Evolutionary conservation across 306 rosid genomes (phyloP).

Genomic region (Ochetophila trinervis): DNA sequence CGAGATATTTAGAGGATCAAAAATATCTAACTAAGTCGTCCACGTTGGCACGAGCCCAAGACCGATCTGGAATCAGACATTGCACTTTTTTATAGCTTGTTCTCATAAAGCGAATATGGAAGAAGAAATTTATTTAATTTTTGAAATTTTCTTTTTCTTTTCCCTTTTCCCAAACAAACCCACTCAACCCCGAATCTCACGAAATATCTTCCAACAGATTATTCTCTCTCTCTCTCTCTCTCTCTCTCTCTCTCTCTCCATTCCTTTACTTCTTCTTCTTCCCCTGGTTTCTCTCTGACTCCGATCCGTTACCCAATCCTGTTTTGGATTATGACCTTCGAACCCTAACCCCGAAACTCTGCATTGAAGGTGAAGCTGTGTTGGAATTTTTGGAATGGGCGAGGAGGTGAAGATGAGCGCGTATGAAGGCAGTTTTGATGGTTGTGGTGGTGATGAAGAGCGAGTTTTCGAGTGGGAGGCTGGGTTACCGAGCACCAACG

Average conservation of each 20-base stretch:
- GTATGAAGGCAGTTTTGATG: conserved; percentile 20
- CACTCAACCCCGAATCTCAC: conserved; percentile 15
- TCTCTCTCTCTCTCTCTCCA: not conserved
- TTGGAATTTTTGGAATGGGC: conserved; percentile 41
- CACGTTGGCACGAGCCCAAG: conserved; percentile 36
- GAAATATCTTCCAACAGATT: conserved; percentile 24
- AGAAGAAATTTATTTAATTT: not conserved
- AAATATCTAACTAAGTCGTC: conserved; percentile 42
- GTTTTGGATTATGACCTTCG: not conserved
- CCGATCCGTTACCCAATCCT: conserved; percentile 23
- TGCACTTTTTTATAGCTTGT: conserved; percentile 39
- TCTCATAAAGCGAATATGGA: not conserved
- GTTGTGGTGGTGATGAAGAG: conserved; percentile 34
- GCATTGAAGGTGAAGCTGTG: not conserved
- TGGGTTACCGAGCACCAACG: conserved; percentile 60
- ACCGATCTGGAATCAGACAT: conserved; percentile 38
- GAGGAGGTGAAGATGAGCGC: conserved; percentile 67
- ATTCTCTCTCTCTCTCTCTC: not conserved
- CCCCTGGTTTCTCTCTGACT: conserved; percentile 16
- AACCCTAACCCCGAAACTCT: conserved; percentile 11
- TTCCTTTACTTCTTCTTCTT: conserved; percentile 5
- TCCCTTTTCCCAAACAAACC: conserved; percentile 21
- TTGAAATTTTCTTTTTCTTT: not conserved
- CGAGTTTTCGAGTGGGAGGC: conserved; percentile 74
- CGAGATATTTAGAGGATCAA: conserved; percentile 38